A percentile compares a stretch with the other conserved stretches of the same genome.
These are phyloP conservation scores for Apiospora sp. DNA, from an alignment of 2,329 filamentous ascomycete species.

Conservation along the genomic window DNA sequence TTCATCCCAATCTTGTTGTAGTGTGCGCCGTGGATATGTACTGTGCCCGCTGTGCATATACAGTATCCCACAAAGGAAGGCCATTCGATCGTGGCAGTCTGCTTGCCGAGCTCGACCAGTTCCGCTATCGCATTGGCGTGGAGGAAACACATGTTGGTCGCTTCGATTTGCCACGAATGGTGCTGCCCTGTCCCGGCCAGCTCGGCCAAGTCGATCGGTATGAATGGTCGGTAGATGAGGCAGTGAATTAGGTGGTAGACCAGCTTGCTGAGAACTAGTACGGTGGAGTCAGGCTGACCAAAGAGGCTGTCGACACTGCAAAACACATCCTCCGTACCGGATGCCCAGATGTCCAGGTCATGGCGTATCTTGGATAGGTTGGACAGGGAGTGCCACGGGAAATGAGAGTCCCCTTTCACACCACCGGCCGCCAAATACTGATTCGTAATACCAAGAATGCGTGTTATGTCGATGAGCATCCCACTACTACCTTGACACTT, in stretches of 20 bases:
- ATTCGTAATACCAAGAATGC: conserved; percentile 84
- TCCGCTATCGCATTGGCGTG: conserved; percentile 90
- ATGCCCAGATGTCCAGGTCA: conserved; percentile 85
- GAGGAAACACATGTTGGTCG: conserved; percentile 84
- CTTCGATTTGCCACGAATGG: conserved; percentile 92
- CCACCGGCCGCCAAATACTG: conserved; percentile 85
- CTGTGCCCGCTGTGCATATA: conserved; percentile 84
- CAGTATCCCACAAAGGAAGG: conserved; percentile 88
- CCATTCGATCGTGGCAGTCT: conserved; percentile 80
- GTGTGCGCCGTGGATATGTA: conserved; percentile 86
- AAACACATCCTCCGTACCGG: conserved; percentile 81
- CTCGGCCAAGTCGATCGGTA: conserved; percentile 84
- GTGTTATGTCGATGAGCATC: conserved; percentile 84
- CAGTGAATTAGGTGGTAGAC: conserved; percentile 90
- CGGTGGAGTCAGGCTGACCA: conserved; percentile 79
- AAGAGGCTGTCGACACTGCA: conserved; percentile 79
- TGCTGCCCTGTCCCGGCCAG: conserved; percentile 82
- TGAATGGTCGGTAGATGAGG: conserved; percentile 84
- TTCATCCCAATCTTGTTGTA: conserved; percentile 65
- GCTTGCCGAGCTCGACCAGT: conserved; percentile 79
- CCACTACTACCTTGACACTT: conserved; percentile 78
- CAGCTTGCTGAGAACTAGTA: conserved; percentile 82
- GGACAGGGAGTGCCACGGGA: conserved; percentile 88
- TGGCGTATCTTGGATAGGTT: conserved; percentile 87
- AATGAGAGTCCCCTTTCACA: conserved; percentile 88